Percentiles rank a stretch among this genome's conserved stretches.
Conservation (phyloP, 257 asterid genomes). For the Gentiana macrophylla region DNA sequence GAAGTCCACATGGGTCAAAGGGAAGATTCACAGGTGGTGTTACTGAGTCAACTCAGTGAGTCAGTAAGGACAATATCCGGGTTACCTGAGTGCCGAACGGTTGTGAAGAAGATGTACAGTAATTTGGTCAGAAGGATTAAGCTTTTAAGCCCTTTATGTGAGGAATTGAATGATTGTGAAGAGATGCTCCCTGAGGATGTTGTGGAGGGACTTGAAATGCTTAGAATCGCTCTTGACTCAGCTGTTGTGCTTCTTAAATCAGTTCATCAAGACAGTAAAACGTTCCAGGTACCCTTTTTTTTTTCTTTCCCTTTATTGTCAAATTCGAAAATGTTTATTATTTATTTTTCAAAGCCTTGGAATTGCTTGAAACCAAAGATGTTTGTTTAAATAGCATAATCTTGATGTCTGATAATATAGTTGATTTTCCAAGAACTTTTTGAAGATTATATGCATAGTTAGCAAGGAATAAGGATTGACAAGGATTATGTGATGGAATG, state of each 20-base stretch:
- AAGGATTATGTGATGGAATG: no score
- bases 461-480: no score
- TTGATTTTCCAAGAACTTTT: no score
- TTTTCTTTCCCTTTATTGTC: background rate
- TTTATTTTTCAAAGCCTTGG: no score
- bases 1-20: constrained; percentile 29
- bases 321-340: no score
- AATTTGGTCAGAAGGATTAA: constrained; percentile 78
- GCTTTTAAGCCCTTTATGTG: constrained; percentile 82
- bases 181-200: constrained; percentile 48
- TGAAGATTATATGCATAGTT: no score
- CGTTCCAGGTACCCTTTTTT: constrained; percentile 50
- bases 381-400: no score
- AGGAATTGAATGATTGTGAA: constrained; percentile 63
- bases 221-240: constrained; percentile 46
- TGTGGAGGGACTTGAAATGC: constrained; percentile 47
- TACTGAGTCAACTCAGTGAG: constrained; percentile 56
- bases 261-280: constrained; percentile 70
- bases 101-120: constrained; percentile 55
- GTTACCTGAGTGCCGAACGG: constrained; percentile 71
- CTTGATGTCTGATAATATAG: no score
- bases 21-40: constrained; percentile 25
- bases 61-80: constrained; percentile 38
- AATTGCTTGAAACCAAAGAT: no score
- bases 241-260: constrained; percentile 69